Percentiles rank a stretch among this genome's conserved stretches.
phyloP scores from a whole-genome alignment of 1,139 yeast genomes.

The Blastobotrys raffinosifermentans region DNA sequence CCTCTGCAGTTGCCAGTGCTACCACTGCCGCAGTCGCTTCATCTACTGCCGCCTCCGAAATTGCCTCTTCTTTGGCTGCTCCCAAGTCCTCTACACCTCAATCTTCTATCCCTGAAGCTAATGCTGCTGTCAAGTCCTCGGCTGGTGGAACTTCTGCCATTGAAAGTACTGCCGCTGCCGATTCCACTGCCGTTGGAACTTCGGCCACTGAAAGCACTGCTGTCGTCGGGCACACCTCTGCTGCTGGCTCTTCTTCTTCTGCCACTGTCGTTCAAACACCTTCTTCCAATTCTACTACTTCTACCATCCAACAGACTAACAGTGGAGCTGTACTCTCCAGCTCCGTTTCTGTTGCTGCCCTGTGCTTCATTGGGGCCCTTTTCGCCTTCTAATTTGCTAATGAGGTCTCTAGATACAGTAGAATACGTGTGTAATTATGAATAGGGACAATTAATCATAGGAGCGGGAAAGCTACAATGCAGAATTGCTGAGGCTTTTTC shows the following conservation, averaged over 20 bases:
- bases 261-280: too few relatives aligned
- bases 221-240: background rate
- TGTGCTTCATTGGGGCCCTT: too few relatives aligned
- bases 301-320: background rate
- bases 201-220: background rate
- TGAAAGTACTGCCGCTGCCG: conserved; percentile 1
- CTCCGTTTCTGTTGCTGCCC: too few relatives aligned
- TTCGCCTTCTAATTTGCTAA: too few relatives aligned
- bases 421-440: too few relatives aligned
- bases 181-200: conserved; percentile 4
- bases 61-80: background rate
- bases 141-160: background rate
- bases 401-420: too few relatives aligned
- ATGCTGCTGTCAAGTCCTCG: background rate
- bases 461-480: too few relatives aligned
- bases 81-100: conserved; percentile 1
- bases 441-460: too few relatives aligned
- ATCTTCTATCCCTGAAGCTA: conserved; percentile 13
- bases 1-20: conserved; percentile 1
- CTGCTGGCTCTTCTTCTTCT: background rate
- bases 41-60: conserved; percentile 1
- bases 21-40: background rate
- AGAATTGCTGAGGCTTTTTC: too few relatives aligned
- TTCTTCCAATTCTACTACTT: background rate
- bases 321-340: background rate